Base-by-base conservation (phyloP, 2,329 filamentous ascomycete genomes). In the Verticillium tricorpus region DNA sequence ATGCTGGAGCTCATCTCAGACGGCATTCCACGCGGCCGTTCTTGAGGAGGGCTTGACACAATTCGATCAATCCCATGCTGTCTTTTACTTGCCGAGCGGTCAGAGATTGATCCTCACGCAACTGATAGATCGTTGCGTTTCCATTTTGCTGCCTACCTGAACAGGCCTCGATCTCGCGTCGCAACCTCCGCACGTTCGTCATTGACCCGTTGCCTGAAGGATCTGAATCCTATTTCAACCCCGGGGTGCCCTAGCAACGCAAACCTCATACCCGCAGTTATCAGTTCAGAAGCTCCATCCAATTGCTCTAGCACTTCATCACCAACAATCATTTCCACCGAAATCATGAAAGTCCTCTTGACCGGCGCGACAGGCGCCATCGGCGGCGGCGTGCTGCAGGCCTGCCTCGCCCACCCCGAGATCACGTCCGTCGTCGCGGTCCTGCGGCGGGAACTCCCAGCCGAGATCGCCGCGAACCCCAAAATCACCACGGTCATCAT, bases 271-370 rank as follows among this genome's bases (percentile, higher is more conserved):
- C 28, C 28, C 28, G 28, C 28, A 5, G 5, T 28, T 28, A 28
- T 28, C 28, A 28, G 1, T 28, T 28, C 28, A 28, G 6, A 28
- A 28, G 1, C 28, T 28, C 28, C 28, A 28, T 28, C 28, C 28
- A 28, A 28, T 28, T 28, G 28, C 4, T 28, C 28, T 28, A 6
- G 6, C 1, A 28, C 28, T 28, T 28, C 28, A 28, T 28, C 28
- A 28, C 28, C n/a, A 45, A 5, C 3, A 22, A 22, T n/a, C 39
- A 17, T 28, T 6, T 15, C 35, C 39, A 52, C 7, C 17, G 14
- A 32, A 15, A 37, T 0, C 34, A 76, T 76, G 74, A 76, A 76
- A 58, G 62, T 76, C 58, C 72, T 76, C 45, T 67, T 76, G 17
- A 67, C 68, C 15, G 74, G 74, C 34, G 74, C 72, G 0, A 73